phyloP scores from a whole-genome alignment of 345 rosid species.

The Lenwebbia sp. region DNA sequence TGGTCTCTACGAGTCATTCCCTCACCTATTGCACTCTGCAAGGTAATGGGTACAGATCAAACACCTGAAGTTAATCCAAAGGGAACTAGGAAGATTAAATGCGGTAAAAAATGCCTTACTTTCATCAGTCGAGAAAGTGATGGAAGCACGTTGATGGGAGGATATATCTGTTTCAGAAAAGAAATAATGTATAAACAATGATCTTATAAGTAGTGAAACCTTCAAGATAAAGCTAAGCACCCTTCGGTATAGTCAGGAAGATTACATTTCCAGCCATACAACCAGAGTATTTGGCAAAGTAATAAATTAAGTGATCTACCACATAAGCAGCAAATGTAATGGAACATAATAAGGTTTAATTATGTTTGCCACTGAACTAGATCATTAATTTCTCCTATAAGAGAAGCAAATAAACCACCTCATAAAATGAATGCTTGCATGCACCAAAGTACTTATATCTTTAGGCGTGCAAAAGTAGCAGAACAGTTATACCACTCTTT shows the following conservation, averaged over 20 bases:
- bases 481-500: background rate
- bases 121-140: slow-evolving; percentile 96
- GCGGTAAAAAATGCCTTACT: slow-evolving; percentile 21
- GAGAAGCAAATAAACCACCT: background rate
- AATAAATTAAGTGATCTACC: background rate
- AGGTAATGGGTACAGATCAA: background rate
- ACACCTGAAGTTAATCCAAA: background rate
- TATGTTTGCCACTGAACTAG: background rate
- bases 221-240: background rate
- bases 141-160: slow-evolving; percentile 96
- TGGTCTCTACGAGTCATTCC: slow-evolving; percentile 95
- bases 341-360: background rate
- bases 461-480: background rate
- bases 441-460: background rate
- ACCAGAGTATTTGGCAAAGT: background rate
- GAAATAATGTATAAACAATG: background rate
- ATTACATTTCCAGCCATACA: background rate
- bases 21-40: slow-evolving; percentile 94
- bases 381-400: background rate
- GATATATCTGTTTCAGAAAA: slow-evolving; percentile 62
- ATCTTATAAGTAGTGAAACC: background rate
- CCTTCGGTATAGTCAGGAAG: background rate
- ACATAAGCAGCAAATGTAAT: background rate
- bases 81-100: background rate
- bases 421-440: background rate